Conservation (phyloP, 257 asterid genomes). For the Solanum sitiens region DNA sequence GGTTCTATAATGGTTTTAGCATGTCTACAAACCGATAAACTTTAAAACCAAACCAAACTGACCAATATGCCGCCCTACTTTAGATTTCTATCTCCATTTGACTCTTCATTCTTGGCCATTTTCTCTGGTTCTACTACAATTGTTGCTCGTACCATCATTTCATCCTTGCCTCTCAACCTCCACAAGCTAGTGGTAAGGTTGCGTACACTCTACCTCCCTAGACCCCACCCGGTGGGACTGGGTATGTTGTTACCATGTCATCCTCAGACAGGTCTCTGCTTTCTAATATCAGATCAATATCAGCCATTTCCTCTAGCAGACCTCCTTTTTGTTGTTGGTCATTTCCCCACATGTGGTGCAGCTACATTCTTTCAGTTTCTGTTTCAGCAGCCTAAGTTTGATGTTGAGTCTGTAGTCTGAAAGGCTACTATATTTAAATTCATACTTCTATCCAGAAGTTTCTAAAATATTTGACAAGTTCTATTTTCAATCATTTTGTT, state of each 20-base stretch:
- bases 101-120: neutral
- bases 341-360: neutral
- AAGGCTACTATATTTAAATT: neutral
- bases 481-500: neutral
- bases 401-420: neutral
- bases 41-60: neutral
- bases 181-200: neutral
- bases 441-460: neutral
- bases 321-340: neutral
- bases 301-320: neutral
- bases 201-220: neutral
- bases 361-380: neutral
- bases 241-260: neutral
- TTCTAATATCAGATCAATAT: neutral
- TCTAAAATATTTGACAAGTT: neutral
- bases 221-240: neutral
- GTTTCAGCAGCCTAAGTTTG: neutral
- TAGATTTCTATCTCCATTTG: neutral
- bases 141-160: neutral
- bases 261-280: neutral
- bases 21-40: neutral
- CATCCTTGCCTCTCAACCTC: neutral
- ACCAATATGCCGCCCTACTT: neutral
- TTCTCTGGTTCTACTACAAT: neutral
- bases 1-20: neutral